Percentiles rank a stretch among this genome's conserved stretches.
Evolutionary conservation across 108 stramenopile species (phyloP).

Genomic region (Licmophora abbreviata): DNA sequence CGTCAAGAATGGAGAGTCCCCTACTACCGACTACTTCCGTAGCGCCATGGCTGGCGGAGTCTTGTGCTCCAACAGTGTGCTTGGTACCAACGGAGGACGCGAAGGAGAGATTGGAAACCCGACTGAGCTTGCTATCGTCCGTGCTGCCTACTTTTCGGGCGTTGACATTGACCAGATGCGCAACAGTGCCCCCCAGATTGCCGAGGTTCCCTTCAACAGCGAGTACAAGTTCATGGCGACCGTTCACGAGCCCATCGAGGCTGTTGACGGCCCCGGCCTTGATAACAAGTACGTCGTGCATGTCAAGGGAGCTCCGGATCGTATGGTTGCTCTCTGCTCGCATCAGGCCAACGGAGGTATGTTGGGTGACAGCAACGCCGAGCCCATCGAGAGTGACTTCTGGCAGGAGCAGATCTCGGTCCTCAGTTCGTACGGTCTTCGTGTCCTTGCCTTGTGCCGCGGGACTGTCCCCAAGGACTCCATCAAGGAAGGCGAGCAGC

Average conservation of each 20-base stretch:
- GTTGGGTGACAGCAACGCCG: constrained; percentile 45
- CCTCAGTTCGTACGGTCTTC: constrained; percentile 85
- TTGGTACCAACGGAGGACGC: constrained; percentile 59
- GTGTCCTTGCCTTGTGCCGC: constrained; percentile 86
- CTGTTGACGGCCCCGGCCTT: constrained; percentile 7
- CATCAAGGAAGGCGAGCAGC: constrained; percentile 49
- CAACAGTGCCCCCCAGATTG: constrained; percentile 33
- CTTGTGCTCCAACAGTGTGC: constrained; percentile 69
- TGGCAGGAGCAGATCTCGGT: constrained; percentile 78
- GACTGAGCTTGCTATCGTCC: constrained; percentile 59
- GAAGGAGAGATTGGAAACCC: constrained; percentile 66
- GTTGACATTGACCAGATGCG: constrained; percentile 30
- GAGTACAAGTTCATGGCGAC: constrained; percentile 91
- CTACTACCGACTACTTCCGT: constrained; percentile 37
- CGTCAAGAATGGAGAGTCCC: constrained; percentile 38
- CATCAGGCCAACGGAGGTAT: constrained; percentile 64
- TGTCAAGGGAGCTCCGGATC: constrained; percentile 97
- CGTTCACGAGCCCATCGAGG: constrained; percentile 37
- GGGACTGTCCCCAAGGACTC: constrained; percentile 48
- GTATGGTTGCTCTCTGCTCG: constrained; percentile 75
- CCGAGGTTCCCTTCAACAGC: constrained; percentile 66
- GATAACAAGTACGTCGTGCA: constrained; percentile 48
- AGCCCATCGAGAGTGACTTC: constrained; percentile 59
- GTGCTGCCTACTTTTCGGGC: constrained; percentile 54
- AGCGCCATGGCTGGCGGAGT: constrained; percentile 64